phyloP scores from a whole-genome alignment of 2,329 filamentous ascomycete species.

The Calycina marina region DNA sequence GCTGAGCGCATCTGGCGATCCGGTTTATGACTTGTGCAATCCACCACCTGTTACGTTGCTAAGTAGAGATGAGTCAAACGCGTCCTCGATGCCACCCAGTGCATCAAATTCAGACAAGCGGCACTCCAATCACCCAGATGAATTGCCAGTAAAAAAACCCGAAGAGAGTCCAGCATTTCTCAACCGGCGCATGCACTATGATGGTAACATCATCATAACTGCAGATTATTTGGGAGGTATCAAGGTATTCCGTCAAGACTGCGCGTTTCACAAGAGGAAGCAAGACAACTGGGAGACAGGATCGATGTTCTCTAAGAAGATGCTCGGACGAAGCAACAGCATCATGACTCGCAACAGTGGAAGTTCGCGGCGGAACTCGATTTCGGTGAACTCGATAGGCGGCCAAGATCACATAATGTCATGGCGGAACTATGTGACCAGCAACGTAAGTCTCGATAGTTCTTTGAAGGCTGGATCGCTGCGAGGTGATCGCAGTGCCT shows the following conservation, averaged over 20 bases:
- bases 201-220: constrained; percentile 84
- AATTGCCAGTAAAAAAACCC: constrained; percentile 28
- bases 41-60: constrained; percentile 77
- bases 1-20: constrained; percentile 65
- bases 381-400: constrained; percentile 20
- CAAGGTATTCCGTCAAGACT: constrained; percentile 87
- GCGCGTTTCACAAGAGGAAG: constrained; percentile 60
- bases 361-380: constrained; percentile 29
- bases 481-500: constrained; percentile 40
- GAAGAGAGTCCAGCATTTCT: constrained; percentile 66
- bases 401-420: constrained; percentile 61
- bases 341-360: constrained; percentile 34
- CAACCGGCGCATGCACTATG: constrained; percentile 57
- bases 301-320: constrained; percentile 50
- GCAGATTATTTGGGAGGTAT: constrained; percentile 79
- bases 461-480: constrained; percentile 21
- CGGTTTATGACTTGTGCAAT: constrained; percentile 93
- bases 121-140: constrained; percentile 13
- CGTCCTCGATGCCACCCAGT: constrained; percentile 28
- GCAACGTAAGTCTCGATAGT: constrained; percentile 28
- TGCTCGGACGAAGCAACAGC: constrained; percentile 18
- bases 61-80: constrained; percentile 50
- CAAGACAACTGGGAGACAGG: constrained; percentile 65
- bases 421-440: constrained; percentile 63
- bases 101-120: constrained; percentile 12